phyloP scores from a whole-genome alignment of 208 protist species.

The Crithidia bombi region DNA sequence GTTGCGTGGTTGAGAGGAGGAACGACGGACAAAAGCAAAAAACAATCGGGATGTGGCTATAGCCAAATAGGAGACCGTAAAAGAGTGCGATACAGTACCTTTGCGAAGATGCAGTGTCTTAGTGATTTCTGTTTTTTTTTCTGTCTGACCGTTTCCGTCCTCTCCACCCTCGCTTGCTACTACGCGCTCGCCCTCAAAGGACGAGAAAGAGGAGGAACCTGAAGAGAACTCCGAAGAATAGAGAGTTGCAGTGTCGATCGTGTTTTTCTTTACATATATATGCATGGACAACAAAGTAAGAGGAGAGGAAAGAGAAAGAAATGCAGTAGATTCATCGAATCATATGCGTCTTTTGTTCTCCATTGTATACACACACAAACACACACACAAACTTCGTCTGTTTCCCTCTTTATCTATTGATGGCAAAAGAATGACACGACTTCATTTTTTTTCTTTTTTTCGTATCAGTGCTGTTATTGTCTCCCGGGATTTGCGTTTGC shows the following conservation, averaged over 20 bases:
- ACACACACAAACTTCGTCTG: constrained; percentile 17
- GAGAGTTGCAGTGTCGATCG: not conserved
- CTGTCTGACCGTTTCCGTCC: no score
- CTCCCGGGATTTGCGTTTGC: not conserved
- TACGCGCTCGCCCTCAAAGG: constrained; percentile 7
- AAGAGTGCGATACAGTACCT: no score
- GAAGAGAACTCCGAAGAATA: not conserved
- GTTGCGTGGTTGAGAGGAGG: no score
- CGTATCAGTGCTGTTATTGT: not conserved
- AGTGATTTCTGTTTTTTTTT: not conserved
- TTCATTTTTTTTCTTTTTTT: constrained; percentile 22
- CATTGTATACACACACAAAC: constrained; percentile 1
- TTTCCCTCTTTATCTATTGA: constrained; percentile 13
- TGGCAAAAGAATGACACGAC: not conserved
- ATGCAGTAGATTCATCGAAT: constrained; percentile 2
- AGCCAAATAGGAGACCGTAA: no score
- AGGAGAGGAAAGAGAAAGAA: constrained; percentile 10
- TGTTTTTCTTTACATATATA: not conserved
- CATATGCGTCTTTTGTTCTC: constrained; percentile 8
- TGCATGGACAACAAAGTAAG: not conserved
- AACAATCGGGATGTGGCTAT: no score
- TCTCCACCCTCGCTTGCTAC: no score
- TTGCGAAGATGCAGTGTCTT: no score
- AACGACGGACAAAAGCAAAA: no score
- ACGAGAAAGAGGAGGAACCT: not conserved